Base-by-base conservation (phyloP, 75 land plant species). In the Larix kaempferi region DNA sequence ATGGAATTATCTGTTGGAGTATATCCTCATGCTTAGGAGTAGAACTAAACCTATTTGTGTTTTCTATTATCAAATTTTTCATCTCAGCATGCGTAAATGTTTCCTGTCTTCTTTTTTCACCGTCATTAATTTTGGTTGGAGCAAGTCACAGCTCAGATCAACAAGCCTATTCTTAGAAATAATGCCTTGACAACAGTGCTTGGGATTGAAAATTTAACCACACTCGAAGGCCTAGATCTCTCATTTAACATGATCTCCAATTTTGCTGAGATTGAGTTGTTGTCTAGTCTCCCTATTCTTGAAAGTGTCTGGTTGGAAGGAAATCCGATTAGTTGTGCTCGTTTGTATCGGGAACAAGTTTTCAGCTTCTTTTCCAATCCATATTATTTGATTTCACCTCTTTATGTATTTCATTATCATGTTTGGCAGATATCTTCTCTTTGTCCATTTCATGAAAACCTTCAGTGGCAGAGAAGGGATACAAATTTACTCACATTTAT, bases 171-270 rank as follows among this genome's bases (percentile, higher is more conserved):
- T 78, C 78, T 97, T 78, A 89, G 96, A 80, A 92, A 92, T 78
- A 97, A 97, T 82, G 93, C 95, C 62, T 83, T 97, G 49, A 87
- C 89, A 62, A 84, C 87, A 54, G 76, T 94, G 76, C 90, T 78
- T 35, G 98, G 99, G 58, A 80, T 97, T 77, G 98, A 93, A 74
- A 86, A 87, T 73, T 79, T 97, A 84, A 87, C 78, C 81, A 84
- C 86, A 62, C 80, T 97, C 78, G 92, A 92, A 80, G 92, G 87
- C 35, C 92, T 97, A 82, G 99, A 97, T 79, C 84, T 97, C 60
- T 97, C 98, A 21, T 86, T 88, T 83, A 97, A 97, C 78, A 84
- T 92, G 27, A 94, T 97, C 71, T 97, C 99, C 76, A 91, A 84
- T 78, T 97, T 97, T 75, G 77, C 81, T 8, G 99, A 97, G 87